Conservation (phyloP, 441 rosid genomes). For the Croton setiger region DNA sequence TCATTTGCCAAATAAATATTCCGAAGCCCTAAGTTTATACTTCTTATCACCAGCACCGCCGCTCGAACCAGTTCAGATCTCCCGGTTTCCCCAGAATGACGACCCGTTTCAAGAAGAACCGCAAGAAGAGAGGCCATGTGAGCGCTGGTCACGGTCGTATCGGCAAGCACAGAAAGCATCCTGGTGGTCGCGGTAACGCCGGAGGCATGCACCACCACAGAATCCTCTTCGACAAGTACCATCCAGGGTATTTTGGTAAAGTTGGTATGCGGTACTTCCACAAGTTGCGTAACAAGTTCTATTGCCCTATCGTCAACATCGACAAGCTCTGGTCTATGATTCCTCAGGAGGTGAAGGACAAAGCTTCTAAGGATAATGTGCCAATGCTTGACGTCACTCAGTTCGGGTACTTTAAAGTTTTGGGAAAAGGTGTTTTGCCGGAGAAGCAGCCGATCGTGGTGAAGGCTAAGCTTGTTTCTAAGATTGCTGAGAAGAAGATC, state of each 20-base stretch:
- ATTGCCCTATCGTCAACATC: constrained; percentile 72
- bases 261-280: constrained; percentile 94
- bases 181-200: constrained; percentile 88
- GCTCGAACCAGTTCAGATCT: constrained; percentile 17
- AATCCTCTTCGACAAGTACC: constrained; percentile 90
- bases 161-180: constrained; percentile 88
- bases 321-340: constrained; percentile 83
- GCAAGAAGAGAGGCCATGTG: constrained; percentile 92
- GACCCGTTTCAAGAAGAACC: constrained; percentile 75
- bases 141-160: constrained; percentile 88
- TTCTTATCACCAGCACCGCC: constrained; percentile 1
- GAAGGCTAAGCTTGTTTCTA: constrained; percentile 75
- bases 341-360: constrained; percentile 61
- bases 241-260: constrained; percentile 85
- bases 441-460: constrained; percentile 62
- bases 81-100: constrained; percentile 35
- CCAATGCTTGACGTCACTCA: constrained; percentile 82
- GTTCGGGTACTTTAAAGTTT: constrained; percentile 72
- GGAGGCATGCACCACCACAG: constrained; percentile 94
- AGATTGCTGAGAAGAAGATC: constrained; percentile 83
- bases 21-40: constrained; percentile 15
- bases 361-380: constrained; percentile 51
- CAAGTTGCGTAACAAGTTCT: constrained; percentile 76
- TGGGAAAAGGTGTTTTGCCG: constrained; percentile 75
- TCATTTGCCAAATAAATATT: constrained; percentile 15